Evolutionary conservation across 257 asterid genomes (phyloP), one percentile per base, ranked within the genome.

Genomic region (Linderniella brevidens): DNA sequence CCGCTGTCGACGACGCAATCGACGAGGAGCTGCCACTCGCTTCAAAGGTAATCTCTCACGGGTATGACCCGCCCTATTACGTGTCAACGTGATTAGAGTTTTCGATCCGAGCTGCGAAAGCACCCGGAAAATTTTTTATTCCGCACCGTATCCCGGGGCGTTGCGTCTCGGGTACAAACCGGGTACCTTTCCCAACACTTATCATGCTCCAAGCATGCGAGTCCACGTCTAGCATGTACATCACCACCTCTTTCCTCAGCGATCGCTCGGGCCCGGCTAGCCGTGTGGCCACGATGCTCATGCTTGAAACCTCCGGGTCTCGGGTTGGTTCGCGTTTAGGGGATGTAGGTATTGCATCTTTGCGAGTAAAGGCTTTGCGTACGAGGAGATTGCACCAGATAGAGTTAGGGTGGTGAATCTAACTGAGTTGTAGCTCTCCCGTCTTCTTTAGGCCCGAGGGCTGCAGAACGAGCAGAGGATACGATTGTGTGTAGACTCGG

Each of bases 251-350:
- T 63, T 69, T 59, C 49, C 93, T 71, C 0, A 86, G 78, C 1
- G 97, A 94, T 0, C 94, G 97, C 75, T 82, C 95, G 6, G 95
- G 62, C 55, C 87, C 52, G 29, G 72, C 58, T 9, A 86, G 67
- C 40, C 70, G 69, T 7, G 60, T 70, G 0, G 85, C 63, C 36
- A 86, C 95, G 41, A 86, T 75, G 65, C 64, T 79, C 76, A 68
- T 79, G 97, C 97, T 55, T 86, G 93, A 68, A 79, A 87, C 48
- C 97, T 69, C 8, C 82, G 75, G 92, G 85, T 75, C 36, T 82
- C 95, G 2, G 79, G 73, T 64, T 86, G 95, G 61, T 87, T 56
- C 7, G 75, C 85, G 0, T 93, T 69, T 17, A 86, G 67, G 0
- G 95, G 95, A 16, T 77, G 78, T 29, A 79, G 69, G 19, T 79